Conservation (phyloP, 2,329 filamentous ascomycete genomes). For the Pestalotiopsis sp. region DNA sequence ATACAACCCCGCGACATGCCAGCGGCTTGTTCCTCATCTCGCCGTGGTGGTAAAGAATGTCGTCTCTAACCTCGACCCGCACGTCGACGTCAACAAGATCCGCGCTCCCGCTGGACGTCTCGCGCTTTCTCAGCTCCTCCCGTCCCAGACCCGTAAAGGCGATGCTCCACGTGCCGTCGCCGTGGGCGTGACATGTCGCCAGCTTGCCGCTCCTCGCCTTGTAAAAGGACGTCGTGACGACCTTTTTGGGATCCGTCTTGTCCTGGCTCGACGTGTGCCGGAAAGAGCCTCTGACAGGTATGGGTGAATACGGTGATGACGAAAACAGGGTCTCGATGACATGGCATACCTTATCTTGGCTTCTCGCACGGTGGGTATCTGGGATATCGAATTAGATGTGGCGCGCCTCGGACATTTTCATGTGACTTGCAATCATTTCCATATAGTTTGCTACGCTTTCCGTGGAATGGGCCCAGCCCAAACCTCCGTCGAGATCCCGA, state of each 20-base stretch:
- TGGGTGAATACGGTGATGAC: neutral
- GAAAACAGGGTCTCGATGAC: neutral
- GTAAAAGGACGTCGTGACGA: constrained; percentile 12
- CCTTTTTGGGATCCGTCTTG: constrained; percentile 13
- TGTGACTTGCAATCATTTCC: constrained; percentile 7
- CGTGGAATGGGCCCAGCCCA: constrained; percentile 13
- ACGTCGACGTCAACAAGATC: neutral
- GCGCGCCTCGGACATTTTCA: neutral
- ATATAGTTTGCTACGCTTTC: constrained; percentile 11
- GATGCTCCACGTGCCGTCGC: constrained; percentile 14
- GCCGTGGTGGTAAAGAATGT: neutral
- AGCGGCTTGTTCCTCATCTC: constrained; percentile 10
- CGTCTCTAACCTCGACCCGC: neutral
- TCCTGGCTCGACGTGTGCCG: constrained; percentile 13
- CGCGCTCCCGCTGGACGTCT: neutral
- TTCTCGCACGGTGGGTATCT: neutral
- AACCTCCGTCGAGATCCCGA: neutral
- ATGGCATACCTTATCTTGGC: constrained; percentile 1
- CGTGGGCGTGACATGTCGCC: constrained; percentile 12
- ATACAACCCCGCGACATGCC: neutral
- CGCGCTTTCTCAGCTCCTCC: neutral
- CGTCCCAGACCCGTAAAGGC: constrained; percentile 4
- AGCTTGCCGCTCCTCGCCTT: constrained; percentile 4
- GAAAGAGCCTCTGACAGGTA: neutral
- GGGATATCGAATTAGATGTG: neutral